Percentiles rank a stretch among this genome's conserved stretches.
Conservation (phyloP, 2,329 filamentous ascomycete genomes). For the Fusarium sp. region DNA sequence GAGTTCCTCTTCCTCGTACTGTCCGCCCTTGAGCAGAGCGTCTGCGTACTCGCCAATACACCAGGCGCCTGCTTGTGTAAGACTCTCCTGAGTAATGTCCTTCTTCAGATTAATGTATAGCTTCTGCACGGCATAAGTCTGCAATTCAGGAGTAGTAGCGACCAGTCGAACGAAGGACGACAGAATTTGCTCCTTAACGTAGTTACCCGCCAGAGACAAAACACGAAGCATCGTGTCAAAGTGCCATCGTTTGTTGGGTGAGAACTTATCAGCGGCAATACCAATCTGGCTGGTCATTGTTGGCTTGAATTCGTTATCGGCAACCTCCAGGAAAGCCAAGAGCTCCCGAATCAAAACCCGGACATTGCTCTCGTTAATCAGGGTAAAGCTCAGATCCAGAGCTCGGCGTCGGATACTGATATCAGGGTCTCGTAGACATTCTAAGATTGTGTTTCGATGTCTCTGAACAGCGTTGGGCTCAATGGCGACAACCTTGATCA, state of each 20-base stretch:
- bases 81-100: conserved; percentile 95
- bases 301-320: conserved; percentile 98
- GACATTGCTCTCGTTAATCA: conserved; percentile 97
- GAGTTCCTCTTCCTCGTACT: conserved; percentile 93
- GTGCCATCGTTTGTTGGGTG: conserved; percentile 98
- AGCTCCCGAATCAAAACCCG: conserved; percentile 92
- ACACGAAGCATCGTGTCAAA: conserved; percentile 97
- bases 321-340: conserved; percentile 93
- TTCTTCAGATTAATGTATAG: conserved; percentile 91
- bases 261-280: conserved; percentile 93
- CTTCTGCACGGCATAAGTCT: conserved; percentile 97
- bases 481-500: conserved; percentile 97
- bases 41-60: conserved; percentile 98
- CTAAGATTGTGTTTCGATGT: conserved; percentile 96
- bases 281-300: conserved; percentile 99
- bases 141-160: conserved; percentile 91
- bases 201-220: conserved; percentile 92
- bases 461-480: conserved; percentile 97
- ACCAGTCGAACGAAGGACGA: conserved; percentile 97
- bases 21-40: conserved; percentile 84
- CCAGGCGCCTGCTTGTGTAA: conserved; percentile 94
- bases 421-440: conserved; percentile 95
- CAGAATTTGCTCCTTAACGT: conserved; percentile 96
- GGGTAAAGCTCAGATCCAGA: conserved; percentile 96
- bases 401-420: conserved; percentile 96